These are phyloP conservation scores for Trichosporon sp. DNA, from an alignment of 1,284 basidiomycete species.

Conservation along the genomic window DNA sequence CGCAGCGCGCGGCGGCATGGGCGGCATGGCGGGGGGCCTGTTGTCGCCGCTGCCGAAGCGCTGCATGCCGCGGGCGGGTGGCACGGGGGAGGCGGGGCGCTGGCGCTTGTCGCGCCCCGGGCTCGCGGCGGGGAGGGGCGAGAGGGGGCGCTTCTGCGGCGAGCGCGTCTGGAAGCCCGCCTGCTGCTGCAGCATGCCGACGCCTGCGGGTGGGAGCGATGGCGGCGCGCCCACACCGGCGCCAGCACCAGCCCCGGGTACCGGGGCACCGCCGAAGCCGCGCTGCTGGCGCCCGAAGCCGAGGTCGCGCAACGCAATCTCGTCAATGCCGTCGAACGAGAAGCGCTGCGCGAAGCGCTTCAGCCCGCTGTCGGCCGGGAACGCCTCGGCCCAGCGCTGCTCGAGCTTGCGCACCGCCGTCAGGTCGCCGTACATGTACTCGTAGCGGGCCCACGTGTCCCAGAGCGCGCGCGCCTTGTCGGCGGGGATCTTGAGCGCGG, in stretches of 20 bases:
- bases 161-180: neutral
- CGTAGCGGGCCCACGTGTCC: conserved; percentile 93
- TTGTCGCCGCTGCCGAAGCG: neutral
- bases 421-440: conserved; percentile 92
- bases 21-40: conserved; percentile 9
- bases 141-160: neutral
- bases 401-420: conserved; percentile 84
- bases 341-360: conserved; percentile 87
- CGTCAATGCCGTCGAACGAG: conserved; percentile 80
- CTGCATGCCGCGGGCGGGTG: neutral
- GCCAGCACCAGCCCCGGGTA: neutral
- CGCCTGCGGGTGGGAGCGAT: conserved; percentile 7
- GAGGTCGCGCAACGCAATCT: conserved; percentile 82
- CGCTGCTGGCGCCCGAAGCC: conserved; percentile 58
- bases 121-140: neutral
- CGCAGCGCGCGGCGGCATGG: conserved; percentile 16
- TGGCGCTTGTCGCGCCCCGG: neutral
- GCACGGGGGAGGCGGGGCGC: neutral
- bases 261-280: neutral
- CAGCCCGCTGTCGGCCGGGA: conserved; percentile 79
- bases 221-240: conserved; percentile 12
- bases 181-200: conserved; percentile 5
- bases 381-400: conserved; percentile 77
- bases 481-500: conserved; percentile 63
- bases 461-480: conserved; percentile 80